These are phyloP conservation scores for Dactylis glomerata DNA, from an alignment of 176 grass and related monocot genomes.

Conservation along the genomic window DNA sequence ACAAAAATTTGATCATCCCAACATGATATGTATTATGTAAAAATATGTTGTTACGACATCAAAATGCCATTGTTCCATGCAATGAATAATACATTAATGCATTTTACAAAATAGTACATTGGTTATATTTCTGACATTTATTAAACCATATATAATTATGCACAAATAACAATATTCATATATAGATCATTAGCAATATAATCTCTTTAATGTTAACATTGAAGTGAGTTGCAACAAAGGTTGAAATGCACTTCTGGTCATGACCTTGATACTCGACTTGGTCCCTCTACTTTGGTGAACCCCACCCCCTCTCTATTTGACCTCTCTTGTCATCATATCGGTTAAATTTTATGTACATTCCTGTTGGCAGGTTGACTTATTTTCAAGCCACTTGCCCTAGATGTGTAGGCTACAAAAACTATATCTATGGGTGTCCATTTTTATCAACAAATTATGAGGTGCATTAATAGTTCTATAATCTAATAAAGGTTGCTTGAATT, in stretches of 20 bases:
- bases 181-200: background rate
- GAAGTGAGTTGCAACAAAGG: background rate
- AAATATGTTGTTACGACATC: background rate
- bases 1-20: background rate
- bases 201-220: background rate
- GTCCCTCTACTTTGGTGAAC: too few relatives aligned
- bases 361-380: background rate
- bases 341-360: background rate
- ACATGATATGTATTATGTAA: background rate
- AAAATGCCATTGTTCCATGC: background rate
- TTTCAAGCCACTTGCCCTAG: background rate
- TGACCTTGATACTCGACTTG: background rate
- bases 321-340: background rate
- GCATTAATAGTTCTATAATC: background rate
- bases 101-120: background rate
- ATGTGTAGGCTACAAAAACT: background rate
- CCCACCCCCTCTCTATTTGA: background rate
- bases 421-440: background rate
- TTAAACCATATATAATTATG: background rate
- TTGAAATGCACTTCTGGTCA: background rate
- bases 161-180: background rate
- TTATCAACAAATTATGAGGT: background rate
- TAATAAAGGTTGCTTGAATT: background rate
- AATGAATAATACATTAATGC: background rate
- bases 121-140: background rate